These are phyloP conservation scores for Prunus mume DNA, from an alignment of 306 rosid genomes.

Conservation along the genomic window DNA sequence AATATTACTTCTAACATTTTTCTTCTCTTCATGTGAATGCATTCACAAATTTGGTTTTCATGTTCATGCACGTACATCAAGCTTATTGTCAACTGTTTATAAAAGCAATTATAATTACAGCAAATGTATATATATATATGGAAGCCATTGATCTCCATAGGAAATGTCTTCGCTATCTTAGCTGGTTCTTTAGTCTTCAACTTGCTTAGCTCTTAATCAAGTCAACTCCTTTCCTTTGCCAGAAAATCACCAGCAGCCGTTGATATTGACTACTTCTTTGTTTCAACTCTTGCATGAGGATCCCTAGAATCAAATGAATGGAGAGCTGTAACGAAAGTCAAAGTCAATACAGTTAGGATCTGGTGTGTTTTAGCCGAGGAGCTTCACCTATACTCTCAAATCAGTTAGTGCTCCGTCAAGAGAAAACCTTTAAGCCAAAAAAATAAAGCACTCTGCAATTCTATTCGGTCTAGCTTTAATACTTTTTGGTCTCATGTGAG, in stretches of 20 bases:
- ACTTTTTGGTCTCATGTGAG: neutral
- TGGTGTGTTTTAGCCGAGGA: neutral
- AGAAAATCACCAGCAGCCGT: neutral
- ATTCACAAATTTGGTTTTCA: neutral
- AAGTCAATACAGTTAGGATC: neutral
- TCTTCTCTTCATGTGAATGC: neutral
- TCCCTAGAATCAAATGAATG: neutral
- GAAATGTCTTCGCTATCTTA: neutral
- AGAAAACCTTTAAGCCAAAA: neutral
- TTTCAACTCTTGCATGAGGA: neutral
- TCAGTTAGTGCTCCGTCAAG: neutral
- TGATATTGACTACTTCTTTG: neutral
- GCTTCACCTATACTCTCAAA: neutral
- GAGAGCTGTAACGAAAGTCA: neutral
- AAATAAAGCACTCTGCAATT: neutral
- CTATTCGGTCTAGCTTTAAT: neutral
- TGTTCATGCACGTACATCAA: neutral
- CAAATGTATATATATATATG: neutral
- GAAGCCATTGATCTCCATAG: neutral
- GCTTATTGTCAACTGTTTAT: neutral
- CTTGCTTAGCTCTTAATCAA: neutral
- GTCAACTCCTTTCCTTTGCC: neutral
- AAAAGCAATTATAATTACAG: neutral
- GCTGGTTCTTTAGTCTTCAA: neutral
- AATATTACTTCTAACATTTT: no score